A percentile compares a stretch with the other conserved stretches of the same genome.
phyloP scores from a whole-genome alignment of 768 basidiomycete species.

The Hortiboletus flavorubellus region DNA sequence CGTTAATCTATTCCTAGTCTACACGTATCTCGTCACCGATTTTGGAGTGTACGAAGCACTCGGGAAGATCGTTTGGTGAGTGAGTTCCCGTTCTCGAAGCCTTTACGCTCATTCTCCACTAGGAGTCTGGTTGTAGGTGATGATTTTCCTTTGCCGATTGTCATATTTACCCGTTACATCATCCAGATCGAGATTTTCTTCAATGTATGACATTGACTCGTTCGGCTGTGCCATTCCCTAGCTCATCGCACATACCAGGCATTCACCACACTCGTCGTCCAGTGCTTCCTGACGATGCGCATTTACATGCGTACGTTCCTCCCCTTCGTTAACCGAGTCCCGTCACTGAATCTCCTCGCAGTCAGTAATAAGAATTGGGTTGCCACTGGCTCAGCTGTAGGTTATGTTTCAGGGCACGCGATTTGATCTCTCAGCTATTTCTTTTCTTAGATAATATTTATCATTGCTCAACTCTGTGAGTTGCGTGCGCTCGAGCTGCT shows the following conservation, averaged over 20 bases:
- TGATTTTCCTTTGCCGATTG: background rate
- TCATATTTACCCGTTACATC: slow-evolving; percentile 6
- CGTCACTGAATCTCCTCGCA: slow-evolving; percentile 24
- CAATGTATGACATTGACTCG: slow-evolving; percentile 31
- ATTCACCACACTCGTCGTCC: slow-evolving; percentile 49
- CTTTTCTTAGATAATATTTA: slow-evolving; percentile 24
- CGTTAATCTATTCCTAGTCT: slow-evolving; percentile 34
- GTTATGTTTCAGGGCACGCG: background rate
- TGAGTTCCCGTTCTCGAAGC: background rate
- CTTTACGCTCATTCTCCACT: background rate
- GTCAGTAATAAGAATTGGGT: slow-evolving; percentile 47
- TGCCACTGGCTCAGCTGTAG: slow-evolving; percentile 32
- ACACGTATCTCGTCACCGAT: slow-evolving; percentile 40
- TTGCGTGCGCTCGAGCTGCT: background rate
- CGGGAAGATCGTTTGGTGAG: slow-evolving; percentile 40
- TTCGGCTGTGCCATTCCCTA: background rate
- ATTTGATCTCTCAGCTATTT: background rate
- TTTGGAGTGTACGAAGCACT: slow-evolving; percentile 22
- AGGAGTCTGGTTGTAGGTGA: slow-evolving; percentile 25
- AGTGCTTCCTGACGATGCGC: slow-evolving; percentile 50
- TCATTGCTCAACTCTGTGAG: slow-evolving; percentile 40
- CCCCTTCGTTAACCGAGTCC: background rate
- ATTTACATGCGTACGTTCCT: slow-evolving; percentile 43
- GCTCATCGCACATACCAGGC: slow-evolving; percentile 17
- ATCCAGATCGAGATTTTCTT: slow-evolving; percentile 47